phyloP scores from a whole-genome alignment of 305 asterid species.

The Fraxinus dipetala region DNA sequence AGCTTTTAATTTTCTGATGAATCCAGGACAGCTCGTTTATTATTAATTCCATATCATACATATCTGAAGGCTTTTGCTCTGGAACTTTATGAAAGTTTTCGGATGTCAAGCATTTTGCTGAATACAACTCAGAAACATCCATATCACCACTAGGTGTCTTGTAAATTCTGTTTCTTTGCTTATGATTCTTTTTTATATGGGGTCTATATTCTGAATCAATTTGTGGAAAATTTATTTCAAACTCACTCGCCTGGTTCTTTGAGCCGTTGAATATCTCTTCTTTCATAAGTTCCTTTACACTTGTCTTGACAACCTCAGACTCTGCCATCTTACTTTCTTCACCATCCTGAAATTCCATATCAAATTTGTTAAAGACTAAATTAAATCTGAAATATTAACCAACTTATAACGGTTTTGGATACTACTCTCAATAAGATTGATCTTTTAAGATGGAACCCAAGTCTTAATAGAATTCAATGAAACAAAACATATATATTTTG shows the following conservation, averaged over 20 bases:
- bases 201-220: slow-evolving; percentile 30
- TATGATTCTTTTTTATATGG: slow-evolving; percentile 37
- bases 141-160: slow-evolving; percentile 30
- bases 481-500: not conserved
- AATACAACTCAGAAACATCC: slow-evolving; percentile 40
- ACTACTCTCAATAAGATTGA: not conserved
- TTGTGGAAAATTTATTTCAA: slow-evolving; percentile 35
- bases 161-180: slow-evolving; percentile 37
- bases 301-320: slow-evolving; percentile 46
- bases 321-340: slow-evolving; percentile 38
- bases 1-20: slow-evolving; percentile 29
- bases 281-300: slow-evolving; percentile 91
- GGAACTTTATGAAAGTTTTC: slow-evolving; percentile 29
- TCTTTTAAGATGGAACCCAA: not conserved
- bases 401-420: not conserved
- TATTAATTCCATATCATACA: slow-evolving; percentile 48
- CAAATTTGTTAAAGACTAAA: not conserved
- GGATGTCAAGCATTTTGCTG: slow-evolving; percentile 22
- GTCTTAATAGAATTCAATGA: not conserved
- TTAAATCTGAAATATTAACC: not conserved
- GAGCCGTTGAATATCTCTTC: slow-evolving; percentile 63
- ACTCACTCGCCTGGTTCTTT: slow-evolving; percentile 32
- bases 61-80: slow-evolving; percentile 31
- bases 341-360: slow-evolving; percentile 46
- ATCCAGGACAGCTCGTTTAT: slow-evolving; percentile 48